These are phyloP conservation scores for Microdochium paspali DNA, from an alignment of 2,329 filamentous ascomycete genomes.

Conservation along the genomic window DNA sequence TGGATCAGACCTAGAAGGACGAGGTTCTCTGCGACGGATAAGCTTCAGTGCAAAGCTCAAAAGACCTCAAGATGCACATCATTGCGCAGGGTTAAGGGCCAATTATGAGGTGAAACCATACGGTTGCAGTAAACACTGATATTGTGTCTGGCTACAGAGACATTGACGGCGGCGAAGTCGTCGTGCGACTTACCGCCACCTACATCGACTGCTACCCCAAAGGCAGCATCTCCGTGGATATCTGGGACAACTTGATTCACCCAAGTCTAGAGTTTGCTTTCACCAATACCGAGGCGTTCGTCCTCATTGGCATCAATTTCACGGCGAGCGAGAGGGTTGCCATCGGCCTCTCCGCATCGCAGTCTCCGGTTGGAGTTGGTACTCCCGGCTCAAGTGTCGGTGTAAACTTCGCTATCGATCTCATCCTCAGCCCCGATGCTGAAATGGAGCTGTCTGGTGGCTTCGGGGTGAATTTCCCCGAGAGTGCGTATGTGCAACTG, in stretches of 20 bases:
- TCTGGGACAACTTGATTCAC: conserved; percentile 19
- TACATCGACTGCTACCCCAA: conserved; percentile 36
- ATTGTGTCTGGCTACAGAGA: background rate
- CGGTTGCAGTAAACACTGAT: no score
- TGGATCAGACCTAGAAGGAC: background rate
- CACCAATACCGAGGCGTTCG: conserved; percentile 33
- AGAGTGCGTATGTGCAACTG: conserved; percentile 26
- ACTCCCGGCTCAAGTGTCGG: conserved; percentile 28
- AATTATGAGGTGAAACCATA: no score
- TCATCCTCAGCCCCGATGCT: conserved; percentile 32
- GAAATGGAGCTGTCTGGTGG: conserved; percentile 37
- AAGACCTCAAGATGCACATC: no score
- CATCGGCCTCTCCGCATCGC: conserved; percentile 32
- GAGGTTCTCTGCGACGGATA: background rate
- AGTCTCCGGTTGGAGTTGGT: conserved; percentile 28
- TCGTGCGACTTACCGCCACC: conserved; percentile 12
- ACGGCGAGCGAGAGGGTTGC: conserved; percentile 31
- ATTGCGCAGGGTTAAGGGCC: no score
- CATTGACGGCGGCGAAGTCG: background rate
- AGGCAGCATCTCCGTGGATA: conserved; percentile 27
- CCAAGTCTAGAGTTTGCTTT: conserved; percentile 32
- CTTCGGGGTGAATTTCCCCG: conserved; percentile 36
- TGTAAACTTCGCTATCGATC: conserved; percentile 34
- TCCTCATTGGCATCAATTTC: conserved; percentile 30
- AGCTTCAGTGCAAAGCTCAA: no score